These are phyloP conservation scores for Botrytis fabae DNA, from an alignment of 2,329 filamentous ascomycete species.

Conservation along the genomic window DNA sequence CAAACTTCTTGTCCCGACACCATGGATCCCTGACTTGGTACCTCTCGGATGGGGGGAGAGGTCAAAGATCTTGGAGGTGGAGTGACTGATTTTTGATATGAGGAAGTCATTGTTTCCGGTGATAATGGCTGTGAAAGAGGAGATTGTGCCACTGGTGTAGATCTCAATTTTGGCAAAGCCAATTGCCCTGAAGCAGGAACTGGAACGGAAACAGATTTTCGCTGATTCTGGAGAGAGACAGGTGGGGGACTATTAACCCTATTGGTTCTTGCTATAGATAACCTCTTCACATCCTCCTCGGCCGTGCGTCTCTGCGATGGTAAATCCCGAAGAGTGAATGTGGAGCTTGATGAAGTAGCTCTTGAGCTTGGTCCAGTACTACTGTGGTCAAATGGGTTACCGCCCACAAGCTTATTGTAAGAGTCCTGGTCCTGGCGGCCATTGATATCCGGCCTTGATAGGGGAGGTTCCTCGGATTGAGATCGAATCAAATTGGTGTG, in stretches of 20 bases:
- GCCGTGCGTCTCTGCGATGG: conserved; percentile 20
- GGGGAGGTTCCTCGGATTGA: neutral
- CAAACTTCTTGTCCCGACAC: conserved; percentile 4
- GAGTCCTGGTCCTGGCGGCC: conserved; percentile 18
- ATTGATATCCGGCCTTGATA: conserved; percentile 5
- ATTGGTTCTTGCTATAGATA: conserved; percentile 18
- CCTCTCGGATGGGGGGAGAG: neutral
- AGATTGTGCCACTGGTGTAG: neutral
- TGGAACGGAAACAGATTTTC: conserved; percentile 9
- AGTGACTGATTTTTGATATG: neutral
- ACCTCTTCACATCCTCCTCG: conserved; percentile 19
- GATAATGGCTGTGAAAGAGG: neutral
- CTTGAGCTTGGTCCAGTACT: conserved; percentile 8
- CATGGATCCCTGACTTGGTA: conserved; percentile 7
- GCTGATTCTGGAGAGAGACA: conserved; percentile 29
- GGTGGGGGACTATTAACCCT: conserved; percentile 15
- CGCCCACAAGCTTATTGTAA: conserved; percentile 9
- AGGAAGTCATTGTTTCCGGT: neutral
- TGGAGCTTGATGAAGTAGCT: conserved; percentile 16
- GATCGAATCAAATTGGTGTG: conserved; percentile 17
- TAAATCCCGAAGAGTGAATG: conserved; percentile 23
- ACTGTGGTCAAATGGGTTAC: conserved; percentile 10
- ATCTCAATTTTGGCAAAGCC: neutral
- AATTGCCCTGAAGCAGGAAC: neutral
- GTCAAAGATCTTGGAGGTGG: neutral